Base-by-base conservation (phyloP, 2,329 filamentous ascomycete species). In the Elsinoe australis region DNA sequence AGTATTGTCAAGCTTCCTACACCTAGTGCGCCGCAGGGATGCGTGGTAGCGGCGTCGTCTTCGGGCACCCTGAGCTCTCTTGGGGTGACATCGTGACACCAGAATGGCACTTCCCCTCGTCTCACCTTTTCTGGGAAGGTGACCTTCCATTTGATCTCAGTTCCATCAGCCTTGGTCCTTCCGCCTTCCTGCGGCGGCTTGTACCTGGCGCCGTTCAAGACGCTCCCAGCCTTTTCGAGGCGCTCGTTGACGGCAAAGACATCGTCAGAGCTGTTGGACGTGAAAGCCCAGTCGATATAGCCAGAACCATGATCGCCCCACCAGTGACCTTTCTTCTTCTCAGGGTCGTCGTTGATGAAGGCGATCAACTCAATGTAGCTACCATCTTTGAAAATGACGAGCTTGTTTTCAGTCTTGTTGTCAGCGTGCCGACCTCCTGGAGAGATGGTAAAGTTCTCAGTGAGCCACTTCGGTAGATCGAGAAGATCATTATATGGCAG, bases 281-380 rank as follows among this genome's bases (percentile, higher is more conserved):
- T 78, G 54, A 82, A 69, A 5, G 81, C 75, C 71, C 76, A 79
- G 65, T 83, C 82, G 53, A 83, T 70, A 33, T 75, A 66, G 3
- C 76, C 74, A 24, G 71, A 70, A 0, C 62, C 54, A 7, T 74
- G 70, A 0, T 62, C 58, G 1, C 75, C 79, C 81, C 80, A 85
- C 57, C 74, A 75, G 56, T 84, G 79, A 1, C 64, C 62, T 4
- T 57, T 57, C 3, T 73, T 68, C 5, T 62, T 55, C 3, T 66
- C 64, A n/a, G 61, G 55, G 26, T 62, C 59, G 33, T 68, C 71
- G 15, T 74, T 60, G 41, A 77, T 66, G 59, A 83, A 84, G 31
- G 78, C 73, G 51, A 83, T 80, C 44, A 84, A 66, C 58, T 85
- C 81, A 47, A 85, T 66, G 63, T 85, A 85, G 17, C 73, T 73